Base-by-base conservation (phyloP, 2,329 filamentous ascomycete genomes). In the Penicillium sp. region DNA sequence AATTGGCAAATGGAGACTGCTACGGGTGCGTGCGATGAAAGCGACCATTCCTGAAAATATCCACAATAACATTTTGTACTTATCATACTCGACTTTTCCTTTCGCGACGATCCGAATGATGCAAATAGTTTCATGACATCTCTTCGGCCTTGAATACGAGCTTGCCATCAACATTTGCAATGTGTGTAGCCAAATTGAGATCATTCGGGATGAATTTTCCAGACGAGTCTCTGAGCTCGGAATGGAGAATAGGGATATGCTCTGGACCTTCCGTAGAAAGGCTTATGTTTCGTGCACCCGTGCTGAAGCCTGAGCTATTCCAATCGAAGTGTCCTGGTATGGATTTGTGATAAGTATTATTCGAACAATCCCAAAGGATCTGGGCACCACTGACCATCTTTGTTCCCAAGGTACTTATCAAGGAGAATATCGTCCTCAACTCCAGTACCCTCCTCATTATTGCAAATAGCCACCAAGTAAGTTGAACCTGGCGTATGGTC, bases 101-200 rank as follows among this genome's bases (percentile, higher is more conserved):
- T 13, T 33, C 13, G 29, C 10, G 9, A 33, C 29, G 29, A 31
- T 10, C 2, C 18, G 18, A 21, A 21, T 21, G 18, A 21, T 21
- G 18, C 18, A 21, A 21, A 21, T 21, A 21, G 18, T 21, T 21
- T 21, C 36, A 23, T 6, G 16, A 6, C 9, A 21, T 8, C 12
- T 29, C 6, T 41, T 16, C 36, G 34, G 23, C n/a, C 80, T 15
- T 79, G 24, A 26, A 56, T n/a, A 53, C 28, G 10, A 58, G 49
- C 28, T 55, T 51, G 1, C 58, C 58, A 43, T 61, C 45, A 23
- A 55, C 50, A 23, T 61, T 61, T 3, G 45, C 44, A 23, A 61
- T 57, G 41, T 53, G 49, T 34, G 50, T 41, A 5, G 49, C 42
- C 7, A 61, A 47, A 24, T 53, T 42, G 13, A 52, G 31, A 1